Base-by-base conservation (phyloP, 345 rosid genomes). In the Gossypium mustelinum region DNA sequence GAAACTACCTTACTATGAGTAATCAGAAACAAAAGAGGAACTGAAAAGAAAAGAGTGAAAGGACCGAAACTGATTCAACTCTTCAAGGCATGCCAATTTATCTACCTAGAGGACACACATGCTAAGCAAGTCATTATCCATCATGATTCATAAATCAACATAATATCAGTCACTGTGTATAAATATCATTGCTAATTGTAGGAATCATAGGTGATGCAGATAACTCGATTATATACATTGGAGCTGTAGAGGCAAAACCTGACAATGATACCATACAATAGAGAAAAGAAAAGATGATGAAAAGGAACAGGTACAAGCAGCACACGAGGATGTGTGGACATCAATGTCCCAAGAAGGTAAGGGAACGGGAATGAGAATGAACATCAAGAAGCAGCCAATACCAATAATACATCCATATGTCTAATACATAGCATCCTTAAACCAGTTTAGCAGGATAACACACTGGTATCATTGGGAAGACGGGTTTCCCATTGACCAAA, bases 1-100 rank as follows among this genome's bases (percentile, higher is more conserved):
- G 27, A 76, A 58, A 47, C 44, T 47, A 62, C 17, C 77, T 39
- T 60, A 63, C 2, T 63, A 70, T 45, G 51, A 57, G 47, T 0
- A 22, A 12, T 51, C 41, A 9, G 22, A 14, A 47, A 47, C 41
- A 24, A 13, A 55, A 7, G 22, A 54, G 9, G 59, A 10, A 13
- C 41, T 41, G 22, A 14, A 7, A 16, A 24, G 11, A 25, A 16
- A 5, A 3, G 52, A 4, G 27, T 11, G 5, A 29, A 45, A n/a
- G 60, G 25, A 3, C 16, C 58, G 5, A 14, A 69, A 27, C 25
- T 16, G 22, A 17, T 51, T 17, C 24, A 69, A 16, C 47, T 50
- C 25, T 12, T 68, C 58, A 25, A 69, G 59, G 24, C 9, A 50
- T 25, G 58, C 22, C 18, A 9, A 68, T 13, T 48, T 24, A 68